Conservation (phyloP, 2,329 filamentous ascomycete species). For the Spiromastix sp. region DNA sequence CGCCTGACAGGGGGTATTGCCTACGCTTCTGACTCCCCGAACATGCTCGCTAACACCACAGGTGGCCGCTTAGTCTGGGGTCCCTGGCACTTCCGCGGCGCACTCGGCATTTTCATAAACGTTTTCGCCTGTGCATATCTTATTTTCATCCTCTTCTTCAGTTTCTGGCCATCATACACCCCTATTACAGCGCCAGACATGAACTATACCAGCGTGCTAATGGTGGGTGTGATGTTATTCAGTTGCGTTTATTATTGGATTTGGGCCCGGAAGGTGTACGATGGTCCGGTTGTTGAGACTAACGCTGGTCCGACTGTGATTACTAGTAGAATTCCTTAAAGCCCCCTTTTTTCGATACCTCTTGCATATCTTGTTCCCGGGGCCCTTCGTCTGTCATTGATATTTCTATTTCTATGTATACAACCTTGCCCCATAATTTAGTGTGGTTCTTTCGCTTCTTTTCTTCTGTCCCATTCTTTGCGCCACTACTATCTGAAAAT, state of each 20-base stretch:
- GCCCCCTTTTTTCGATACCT: too few species aligned
- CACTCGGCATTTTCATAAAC: slow-evolving; percentile 22
- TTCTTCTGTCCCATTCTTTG: too few species aligned
- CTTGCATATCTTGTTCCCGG: too few species aligned
- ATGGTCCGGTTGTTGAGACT: slow-evolving; percentile 17
- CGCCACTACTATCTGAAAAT: too few species aligned
- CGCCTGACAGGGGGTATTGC: slow-evolving; percentile 21
- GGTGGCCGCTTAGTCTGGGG: slow-evolving; percentile 18
- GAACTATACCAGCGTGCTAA: slow-evolving; percentile 36
- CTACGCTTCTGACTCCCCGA: slow-evolving; percentile 10
- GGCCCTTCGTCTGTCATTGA: too few species aligned
- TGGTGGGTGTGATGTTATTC: slow-evolving; percentile 29
- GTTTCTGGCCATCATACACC: slow-evolving; percentile 24
- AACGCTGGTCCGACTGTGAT: too few species aligned
- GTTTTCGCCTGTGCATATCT: slow-evolving; percentile 24
- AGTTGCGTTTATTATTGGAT: slow-evolving; percentile 29
- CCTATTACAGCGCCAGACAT: slow-evolving; percentile 25
- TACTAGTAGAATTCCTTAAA: too few species aligned
- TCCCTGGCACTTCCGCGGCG: slow-evolving; percentile 16
- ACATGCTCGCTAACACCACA: slow-evolving; percentile 11
- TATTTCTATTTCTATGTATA: too few species aligned
- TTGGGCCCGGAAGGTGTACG: slow-evolving; percentile 20
- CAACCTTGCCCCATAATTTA: too few species aligned
- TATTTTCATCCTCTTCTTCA: slow-evolving; percentile 20
- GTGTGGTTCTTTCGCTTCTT: too few species aligned